These are phyloP conservation scores for Tuber borchii DNA, from an alignment of 495 filamentous ascomycete species.

Conservation along the genomic window DNA sequence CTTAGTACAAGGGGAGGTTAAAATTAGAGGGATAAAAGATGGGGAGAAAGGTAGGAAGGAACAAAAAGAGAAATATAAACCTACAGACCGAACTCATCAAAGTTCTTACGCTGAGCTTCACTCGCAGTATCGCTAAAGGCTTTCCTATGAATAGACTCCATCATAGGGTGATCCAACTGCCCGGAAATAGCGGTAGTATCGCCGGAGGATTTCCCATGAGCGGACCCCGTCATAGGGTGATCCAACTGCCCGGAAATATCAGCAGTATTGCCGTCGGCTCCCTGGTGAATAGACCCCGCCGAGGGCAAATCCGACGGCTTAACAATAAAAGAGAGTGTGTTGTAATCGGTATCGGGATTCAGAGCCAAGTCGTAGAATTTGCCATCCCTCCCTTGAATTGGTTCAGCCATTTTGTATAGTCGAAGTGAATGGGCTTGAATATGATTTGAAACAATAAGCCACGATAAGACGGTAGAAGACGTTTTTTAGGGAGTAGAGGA, in stretches of 20 bases:
- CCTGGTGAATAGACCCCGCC: background rate
- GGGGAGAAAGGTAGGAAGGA: background rate
- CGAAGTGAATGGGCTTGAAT: background rate
- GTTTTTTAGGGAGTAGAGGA: background rate
- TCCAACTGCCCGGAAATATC: background rate
- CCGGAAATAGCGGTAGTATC: background rate
- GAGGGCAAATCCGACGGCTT: background rate
- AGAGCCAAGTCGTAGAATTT: background rate
- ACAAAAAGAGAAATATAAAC: slow-evolving; percentile 38
- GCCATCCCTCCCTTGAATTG: background rate
- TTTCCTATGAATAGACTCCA: background rate
- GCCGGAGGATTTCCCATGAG: background rate
- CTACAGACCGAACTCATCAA: slow-evolving; percentile 80
- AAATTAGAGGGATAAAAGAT: background rate
- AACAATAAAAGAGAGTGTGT: background rate
- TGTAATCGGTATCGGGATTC: background rate
- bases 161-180: background rate
- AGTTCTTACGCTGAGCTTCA: slow-evolving; percentile 49
- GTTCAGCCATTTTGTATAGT: background rate
- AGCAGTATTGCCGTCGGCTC: background rate
- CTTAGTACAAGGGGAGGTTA: background rate
- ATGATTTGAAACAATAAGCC: background rate
- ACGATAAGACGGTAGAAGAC: background rate
- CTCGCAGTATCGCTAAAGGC: background rate
- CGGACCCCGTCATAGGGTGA: background rate